Percentiles rank a stretch among this genome's conserved stretches.
These are phyloP conservation scores for Adansonia digitata DNA, from an alignment of 345 rosid genomes.

Conservation along the genomic window DNA sequence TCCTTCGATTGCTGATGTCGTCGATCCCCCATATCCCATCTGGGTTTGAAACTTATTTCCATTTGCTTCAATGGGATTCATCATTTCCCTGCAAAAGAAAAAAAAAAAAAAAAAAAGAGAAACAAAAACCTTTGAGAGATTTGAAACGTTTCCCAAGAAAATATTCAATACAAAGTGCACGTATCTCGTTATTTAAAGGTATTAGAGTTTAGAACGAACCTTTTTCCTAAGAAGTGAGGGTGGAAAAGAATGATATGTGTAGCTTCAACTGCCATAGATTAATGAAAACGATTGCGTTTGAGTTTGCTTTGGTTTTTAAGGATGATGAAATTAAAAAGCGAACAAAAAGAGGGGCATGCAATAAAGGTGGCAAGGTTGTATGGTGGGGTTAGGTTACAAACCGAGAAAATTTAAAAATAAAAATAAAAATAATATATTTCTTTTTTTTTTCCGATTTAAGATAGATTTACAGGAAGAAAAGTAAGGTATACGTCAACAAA, in stretches of 20 bases:
- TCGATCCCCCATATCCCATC: background rate
- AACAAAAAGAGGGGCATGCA: no score
- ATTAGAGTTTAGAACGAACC: background rate
- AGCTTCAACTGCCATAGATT: background rate
- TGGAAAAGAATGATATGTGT: background rate
- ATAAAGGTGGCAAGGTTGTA: no score
- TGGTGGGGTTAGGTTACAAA: no score
- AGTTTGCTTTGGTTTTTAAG: background rate
- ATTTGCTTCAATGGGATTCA: background rate
- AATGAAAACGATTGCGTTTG: background rate
- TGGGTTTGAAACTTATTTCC: background rate
- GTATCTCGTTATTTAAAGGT: background rate
- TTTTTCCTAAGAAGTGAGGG: background rate
- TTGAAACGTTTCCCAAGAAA: no score
- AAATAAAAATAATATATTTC: no score
- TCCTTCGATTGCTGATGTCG: background rate
- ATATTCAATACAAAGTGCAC: no score
- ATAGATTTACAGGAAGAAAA: no score
- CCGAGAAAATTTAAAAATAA: no score
- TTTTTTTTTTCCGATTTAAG: no score
- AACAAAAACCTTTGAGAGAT: no score
- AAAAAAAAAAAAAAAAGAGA: background rate
- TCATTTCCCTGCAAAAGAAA: background rate
- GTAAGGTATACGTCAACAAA: no score
- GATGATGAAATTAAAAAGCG: no score